Evolutionary conservation across 2,329 filamentous ascomycete species (phyloP).

Genomic region (Xylaria sp.): DNA sequence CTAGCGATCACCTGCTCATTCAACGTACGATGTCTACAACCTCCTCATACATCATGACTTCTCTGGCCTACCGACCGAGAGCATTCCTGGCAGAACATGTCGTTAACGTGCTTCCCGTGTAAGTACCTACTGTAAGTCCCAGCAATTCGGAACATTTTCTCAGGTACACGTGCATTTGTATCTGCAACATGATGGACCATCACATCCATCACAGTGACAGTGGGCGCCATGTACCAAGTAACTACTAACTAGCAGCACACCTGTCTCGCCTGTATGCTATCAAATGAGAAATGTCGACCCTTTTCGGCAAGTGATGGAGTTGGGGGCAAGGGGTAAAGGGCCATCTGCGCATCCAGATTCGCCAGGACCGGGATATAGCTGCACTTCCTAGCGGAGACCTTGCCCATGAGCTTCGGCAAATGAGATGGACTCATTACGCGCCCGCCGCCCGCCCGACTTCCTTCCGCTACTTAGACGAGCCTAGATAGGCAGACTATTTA

Average conservation of each 20-base stretch:
- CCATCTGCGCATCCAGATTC: slow-evolving; percentile 30
- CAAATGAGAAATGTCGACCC: slow-evolving; percentile 30
- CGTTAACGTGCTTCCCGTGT: not conserved
- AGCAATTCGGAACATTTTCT: slow-evolving; percentile 10
- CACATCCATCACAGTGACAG: slow-evolving; percentile 40
- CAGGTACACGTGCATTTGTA: not conserved
- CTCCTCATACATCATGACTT: not conserved
- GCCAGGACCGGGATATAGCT: slow-evolving; percentile 18
- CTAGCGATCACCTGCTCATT: not conserved
- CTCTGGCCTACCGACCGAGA: not conserved
- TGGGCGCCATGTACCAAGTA: slow-evolving; percentile 9
- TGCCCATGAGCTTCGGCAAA: slow-evolving; percentile 32
- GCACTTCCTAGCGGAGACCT: slow-evolving; percentile 27
- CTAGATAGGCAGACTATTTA: slow-evolving; percentile 2
- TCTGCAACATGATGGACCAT: slow-evolving; percentile 25
- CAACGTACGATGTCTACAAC: not conserved
- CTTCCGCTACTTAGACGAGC: slow-evolving; percentile 14
- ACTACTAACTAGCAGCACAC: not conserved
- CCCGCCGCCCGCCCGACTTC: slow-evolving; percentile 23
- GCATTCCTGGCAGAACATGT: not conserved
- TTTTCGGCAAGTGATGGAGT: slow-evolving; percentile 20
- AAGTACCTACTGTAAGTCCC: not conserved
- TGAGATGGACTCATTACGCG: slow-evolving; percentile 36
- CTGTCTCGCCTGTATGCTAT: not conserved
- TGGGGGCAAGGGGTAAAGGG: slow-evolving; percentile 21